Base-by-base conservation (phyloP, 257 asterid species). In the Salvia rosmarinus region DNA sequence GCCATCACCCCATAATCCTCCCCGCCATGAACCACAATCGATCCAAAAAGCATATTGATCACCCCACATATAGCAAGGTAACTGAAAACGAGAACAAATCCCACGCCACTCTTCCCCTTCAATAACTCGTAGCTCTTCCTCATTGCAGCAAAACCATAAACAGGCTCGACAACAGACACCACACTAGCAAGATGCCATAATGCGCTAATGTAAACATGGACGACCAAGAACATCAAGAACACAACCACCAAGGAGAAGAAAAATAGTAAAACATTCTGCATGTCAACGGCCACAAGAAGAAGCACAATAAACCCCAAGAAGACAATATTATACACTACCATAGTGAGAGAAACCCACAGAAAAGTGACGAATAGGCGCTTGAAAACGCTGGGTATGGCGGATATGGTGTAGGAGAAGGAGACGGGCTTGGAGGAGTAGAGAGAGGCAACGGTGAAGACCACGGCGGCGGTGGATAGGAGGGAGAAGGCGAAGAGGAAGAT, bases 171-270 rank as follows among this genome's bases (percentile, higher is more conserved):
- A 39, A 94, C 98, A 23, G 98, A 89, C 34, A 94, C 88, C 21
- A 91, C 95, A 67, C 98, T 90, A 34, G 96, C 96, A 66, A 94
- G 84, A 78, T 91, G 98, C 98, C 98, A 94, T 64, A 89, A 77
- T 8, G 97, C 97, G 79, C 89, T 89, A 40, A 89, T 85, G 55
- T 90, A 94, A 54, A 87, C 98, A 76, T 94, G 98, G 17, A 91
- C 96, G 14, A 80, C 95, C 49, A 89, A 64, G 66, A 86, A 91
- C 81, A 94, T 64, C 23, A 85, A 6, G 68, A 90, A 82, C 9
- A 91, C 88, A 28, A 87, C 84, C 63, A 83, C 61, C 42, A 85
- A 9, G 0, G 97, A 79, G 57, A 94, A 85, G 25, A 89, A 16
- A 54, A 85, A 91, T 77, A 94, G 49, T 13, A 77, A 9, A 42